Evolutionary conservation across 495 filamentous ascomycete species (phyloP).

Genomic region (Mytilinidion resinicola): DNA sequence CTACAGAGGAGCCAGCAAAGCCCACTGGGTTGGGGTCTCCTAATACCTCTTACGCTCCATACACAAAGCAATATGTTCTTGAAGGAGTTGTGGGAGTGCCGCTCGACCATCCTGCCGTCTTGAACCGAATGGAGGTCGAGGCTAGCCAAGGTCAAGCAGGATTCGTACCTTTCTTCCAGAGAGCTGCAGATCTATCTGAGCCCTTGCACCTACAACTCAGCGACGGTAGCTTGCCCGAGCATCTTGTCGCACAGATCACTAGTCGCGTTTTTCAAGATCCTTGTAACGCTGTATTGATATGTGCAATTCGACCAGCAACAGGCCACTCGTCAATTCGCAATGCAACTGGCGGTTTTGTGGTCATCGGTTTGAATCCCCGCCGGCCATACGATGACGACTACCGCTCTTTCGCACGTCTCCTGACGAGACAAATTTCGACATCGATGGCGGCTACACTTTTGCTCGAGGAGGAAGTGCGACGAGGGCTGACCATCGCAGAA

Average conservation of each 20-base stretch:
- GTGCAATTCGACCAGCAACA: constrained; percentile 9
- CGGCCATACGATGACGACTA: constrained; percentile 22
- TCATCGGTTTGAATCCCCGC: constrained; percentile 24
- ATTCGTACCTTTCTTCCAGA: background rate
- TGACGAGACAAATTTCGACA: constrained; percentile 8
- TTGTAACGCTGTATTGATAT: constrained; percentile 14
- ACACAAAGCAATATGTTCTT: background rate
- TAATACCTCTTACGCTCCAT: background rate
- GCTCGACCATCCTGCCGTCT: background rate
- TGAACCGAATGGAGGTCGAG: background rate
- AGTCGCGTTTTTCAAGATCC: constrained; percentile 11
- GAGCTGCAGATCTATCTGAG: background rate
- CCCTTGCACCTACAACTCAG: constrained; percentile 8
- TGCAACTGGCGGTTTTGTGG: constrained; percentile 14
- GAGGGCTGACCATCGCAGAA: constrained; percentile 2
- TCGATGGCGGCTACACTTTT: constrained; percentile 19
- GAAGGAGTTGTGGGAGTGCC: background rate
- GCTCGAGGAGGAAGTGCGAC: constrained; percentile 17
- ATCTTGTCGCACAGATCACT: constrained; percentile 5
- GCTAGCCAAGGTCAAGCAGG: background rate
- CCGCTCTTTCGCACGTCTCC: constrained; percentile 11
- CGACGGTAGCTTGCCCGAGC: constrained; percentile 1
- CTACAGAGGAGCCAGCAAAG: background rate
- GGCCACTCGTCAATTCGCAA: background rate
- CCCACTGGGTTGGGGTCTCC: background rate